Evolutionary conservation across 257 asterid genomes (phyloP).

Genomic region (Solanum verrucosum): DNA sequence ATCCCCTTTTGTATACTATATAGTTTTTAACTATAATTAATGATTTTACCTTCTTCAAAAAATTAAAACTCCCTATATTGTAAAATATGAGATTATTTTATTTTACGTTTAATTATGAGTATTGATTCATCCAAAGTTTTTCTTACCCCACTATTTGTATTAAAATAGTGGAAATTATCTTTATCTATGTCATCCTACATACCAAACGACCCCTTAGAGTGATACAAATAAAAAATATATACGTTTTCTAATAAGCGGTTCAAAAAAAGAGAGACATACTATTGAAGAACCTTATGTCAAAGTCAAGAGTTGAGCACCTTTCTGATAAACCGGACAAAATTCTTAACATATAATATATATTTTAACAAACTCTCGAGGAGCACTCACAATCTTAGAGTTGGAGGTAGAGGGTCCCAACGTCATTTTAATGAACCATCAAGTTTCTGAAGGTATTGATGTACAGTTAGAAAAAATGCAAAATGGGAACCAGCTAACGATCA

Average conservation of each 20-base stretch:
- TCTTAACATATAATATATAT: too few species aligned
- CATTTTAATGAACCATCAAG: not conserved
- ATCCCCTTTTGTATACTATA: slow-evolving; percentile 18
- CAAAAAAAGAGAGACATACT: not conserved
- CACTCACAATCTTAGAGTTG: not conserved
- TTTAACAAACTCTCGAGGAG: not conserved
- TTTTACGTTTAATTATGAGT: too few species aligned
- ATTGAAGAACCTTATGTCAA: too few species aligned
- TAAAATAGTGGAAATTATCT: too few species aligned
- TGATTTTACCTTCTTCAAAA: too few species aligned
- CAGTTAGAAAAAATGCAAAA: not conserved
- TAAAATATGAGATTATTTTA: not conserved
- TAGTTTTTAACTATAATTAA: too few species aligned
- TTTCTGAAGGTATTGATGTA: not conserved
- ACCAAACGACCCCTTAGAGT: not conserved
- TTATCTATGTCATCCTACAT: not conserved
- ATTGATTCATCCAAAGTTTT: not conserved
- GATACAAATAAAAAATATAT: too few species aligned
- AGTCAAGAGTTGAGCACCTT: not conserved
- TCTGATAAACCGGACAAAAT: too few species aligned
- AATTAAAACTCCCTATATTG: accelerated
- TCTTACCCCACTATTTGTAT: too few species aligned
- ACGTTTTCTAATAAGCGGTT: not conserved
- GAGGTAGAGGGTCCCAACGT: not conserved
- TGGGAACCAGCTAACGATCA: not conserved